phyloP scores from a whole-genome alignment of 2,329 filamentous ascomycete genomes.

The Cladophialophora immunda region DNA sequence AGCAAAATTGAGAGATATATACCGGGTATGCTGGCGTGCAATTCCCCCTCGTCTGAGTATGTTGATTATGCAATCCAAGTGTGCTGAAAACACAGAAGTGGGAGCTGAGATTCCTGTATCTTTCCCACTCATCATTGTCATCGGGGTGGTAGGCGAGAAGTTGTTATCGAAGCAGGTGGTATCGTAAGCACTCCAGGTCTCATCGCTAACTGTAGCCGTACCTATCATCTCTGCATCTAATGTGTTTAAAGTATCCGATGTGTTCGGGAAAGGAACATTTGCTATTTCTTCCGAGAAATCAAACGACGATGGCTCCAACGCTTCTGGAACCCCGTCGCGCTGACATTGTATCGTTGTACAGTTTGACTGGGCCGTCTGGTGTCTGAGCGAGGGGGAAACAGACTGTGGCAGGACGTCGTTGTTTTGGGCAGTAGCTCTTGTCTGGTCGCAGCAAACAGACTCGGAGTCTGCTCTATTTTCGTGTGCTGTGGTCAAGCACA shows the following conservation, averaged over 20 bases:
- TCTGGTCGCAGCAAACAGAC: background rate
- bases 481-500: background rate
- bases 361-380: background rate
- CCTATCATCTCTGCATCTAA: background rate
- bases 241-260: background rate
- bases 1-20: background rate
- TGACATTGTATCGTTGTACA: background rate
- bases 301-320: background rate
- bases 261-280: background rate
- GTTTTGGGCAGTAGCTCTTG: background rate
- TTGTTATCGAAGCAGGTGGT: slow-evolving; percentile 1
- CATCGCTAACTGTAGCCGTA: background rate
- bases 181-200: background rate
- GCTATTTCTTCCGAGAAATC: background rate
- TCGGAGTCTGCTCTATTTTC: background rate
- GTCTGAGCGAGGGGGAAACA: background rate
- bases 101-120: background rate
- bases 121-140: background rate
- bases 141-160: background rate
- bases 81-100: slow-evolving; percentile 1
- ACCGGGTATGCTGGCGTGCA: background rate
- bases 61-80: slow-evolving; percentile 6
- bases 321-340: background rate
- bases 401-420: background rate
- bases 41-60: slow-evolving; percentile 1